Conservation (phyloP, 1,284 basidiomycete species). For the Uromyces viciae-fabae region DNA sequence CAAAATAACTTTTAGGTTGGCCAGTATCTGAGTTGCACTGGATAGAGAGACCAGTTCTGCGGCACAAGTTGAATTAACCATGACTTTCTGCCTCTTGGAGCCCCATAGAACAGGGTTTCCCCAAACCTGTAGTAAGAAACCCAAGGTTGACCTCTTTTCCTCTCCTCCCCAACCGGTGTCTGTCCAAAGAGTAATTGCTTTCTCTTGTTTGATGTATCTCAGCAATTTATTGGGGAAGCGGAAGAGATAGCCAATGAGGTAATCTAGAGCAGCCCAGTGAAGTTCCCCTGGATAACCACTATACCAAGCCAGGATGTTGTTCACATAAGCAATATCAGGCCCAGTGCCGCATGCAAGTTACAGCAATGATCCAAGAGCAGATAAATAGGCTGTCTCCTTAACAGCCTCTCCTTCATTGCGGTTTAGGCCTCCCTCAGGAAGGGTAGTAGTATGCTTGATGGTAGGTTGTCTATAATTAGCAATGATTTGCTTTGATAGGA, state of each 20-base stretch:
- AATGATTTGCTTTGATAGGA: background rate
- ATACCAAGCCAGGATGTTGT: background rate
- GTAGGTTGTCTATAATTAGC: background rate
- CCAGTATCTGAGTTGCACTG: background rate
- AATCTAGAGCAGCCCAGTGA: constrained; percentile 1
- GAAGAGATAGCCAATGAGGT: background rate
- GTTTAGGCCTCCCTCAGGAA: background rate
- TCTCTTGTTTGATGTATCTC: too few species aligned
- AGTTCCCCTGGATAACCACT: background rate
- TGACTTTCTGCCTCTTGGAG: background rate
- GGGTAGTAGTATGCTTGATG: background rate
- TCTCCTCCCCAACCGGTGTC: constrained; percentile 19
- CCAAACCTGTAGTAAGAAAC: background rate
- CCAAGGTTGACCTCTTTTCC: background rate
- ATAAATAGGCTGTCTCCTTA: background rate
- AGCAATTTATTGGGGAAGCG: too few species aligned
- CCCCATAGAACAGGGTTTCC: background rate
- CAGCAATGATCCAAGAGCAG: background rate
- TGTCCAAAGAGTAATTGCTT: background rate
- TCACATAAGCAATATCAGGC: background rate
- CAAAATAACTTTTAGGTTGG: background rate
- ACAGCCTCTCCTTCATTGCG: background rate
- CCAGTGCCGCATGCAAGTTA: background rate
- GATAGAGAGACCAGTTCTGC: background rate
- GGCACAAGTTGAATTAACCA: background rate